These are phyloP conservation scores for Cyclotella baltica DNA, from an alignment of 108 stramenopile species.

Conservation along the genomic window DNA sequence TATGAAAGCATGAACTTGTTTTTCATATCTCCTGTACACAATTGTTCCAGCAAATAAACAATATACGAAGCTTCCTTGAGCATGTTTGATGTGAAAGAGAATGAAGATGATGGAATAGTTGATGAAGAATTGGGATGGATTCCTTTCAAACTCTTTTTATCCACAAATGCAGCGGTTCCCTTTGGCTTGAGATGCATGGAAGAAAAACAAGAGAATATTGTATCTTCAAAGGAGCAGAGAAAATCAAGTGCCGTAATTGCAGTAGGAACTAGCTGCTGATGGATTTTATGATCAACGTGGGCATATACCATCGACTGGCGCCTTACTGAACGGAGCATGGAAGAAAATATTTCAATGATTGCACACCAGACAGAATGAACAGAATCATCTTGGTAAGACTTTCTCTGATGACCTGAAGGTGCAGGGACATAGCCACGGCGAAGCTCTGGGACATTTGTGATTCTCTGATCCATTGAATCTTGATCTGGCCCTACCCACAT, in stretches of 20 bases:
- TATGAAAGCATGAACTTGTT: conserved; percentile 27
- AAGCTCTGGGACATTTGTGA: conserved; percentile 2
- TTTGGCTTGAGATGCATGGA: conserved; percentile 29
- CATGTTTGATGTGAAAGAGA: conserved; percentile 47
- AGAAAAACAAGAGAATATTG: conserved; percentile 46
- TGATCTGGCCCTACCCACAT: not conserved
- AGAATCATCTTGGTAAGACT: conserved; percentile 24
- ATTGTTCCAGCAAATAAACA: conserved; percentile 33
- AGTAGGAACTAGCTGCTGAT: conserved; percentile 29
- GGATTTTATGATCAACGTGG: conserved; percentile 30
- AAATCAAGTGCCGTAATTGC: conserved; percentile 41
- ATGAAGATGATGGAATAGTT: conserved; percentile 39
- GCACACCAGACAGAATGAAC: conserved; percentile 50
- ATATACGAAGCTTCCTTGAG: conserved; percentile 30
- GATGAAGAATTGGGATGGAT: conserved; percentile 35
- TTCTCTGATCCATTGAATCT: not conserved
- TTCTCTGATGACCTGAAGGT: conserved; percentile 7
- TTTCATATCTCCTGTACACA: conserved; percentile 42
- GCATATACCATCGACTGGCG: conserved; percentile 29
- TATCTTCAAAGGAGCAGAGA: conserved; percentile 36
- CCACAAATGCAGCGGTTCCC: conserved; percentile 1
- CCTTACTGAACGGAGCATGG: conserved; percentile 34
- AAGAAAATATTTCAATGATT: conserved; percentile 34
- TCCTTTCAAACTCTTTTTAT: conserved; percentile 9
- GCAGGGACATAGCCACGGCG: conserved; percentile 38